Base-by-base conservation (phyloP, 2,329 filamentous ascomycete species). In the Fusarium aywerte region DNA sequence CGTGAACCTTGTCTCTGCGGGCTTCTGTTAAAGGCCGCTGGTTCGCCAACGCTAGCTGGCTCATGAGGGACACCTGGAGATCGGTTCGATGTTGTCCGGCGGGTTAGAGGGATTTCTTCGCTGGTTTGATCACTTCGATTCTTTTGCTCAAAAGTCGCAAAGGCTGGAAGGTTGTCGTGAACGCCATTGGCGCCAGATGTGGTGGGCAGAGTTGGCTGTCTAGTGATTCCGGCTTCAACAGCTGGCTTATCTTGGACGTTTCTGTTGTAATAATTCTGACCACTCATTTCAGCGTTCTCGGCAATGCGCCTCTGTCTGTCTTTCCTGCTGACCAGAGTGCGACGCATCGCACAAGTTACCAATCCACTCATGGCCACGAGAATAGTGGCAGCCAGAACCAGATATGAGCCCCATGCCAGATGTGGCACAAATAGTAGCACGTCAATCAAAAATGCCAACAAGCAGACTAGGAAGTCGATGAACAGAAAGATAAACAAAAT, bases 261-360 rank as follows among this genome's bases (percentile, higher is more conserved):
- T 60, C 90, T 85, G 73, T 90, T 91, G 79, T 96, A 97, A 77
- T 91, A 97, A 75, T 94, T 96, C 73, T 96, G 89, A 27, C 95
- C 95, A 76, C 92, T 98, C 94, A 98, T 98, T 76, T 98, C 94
- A 9, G 94, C 92, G 76, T 98, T 97, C 78, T 96, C 92, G 4
- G 89, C 93, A 75, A 98, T 96, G 43, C 93, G 88, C 82, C 90
- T 92, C 84, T 96, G 94, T 65, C 94, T 87, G n/a, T 94, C 92
- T 81, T 97, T 97, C 72, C 95, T 88, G 78, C 92, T 92, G 63
- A 97, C 92, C 58, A 98, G 83, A 4, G 94, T 96, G 62, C 95
- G 89, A 67, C 96, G 91, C 93, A 98, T 98, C 21, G 93, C 93
- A 77, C 94, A 99, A 10, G 93, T 94, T 33, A 97, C 89, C 58